These are phyloP conservation scores for Lodderomyces pseudojiufengensis DNA, from an alignment of 1,139 yeast species.

Conservation along the genomic window DNA sequence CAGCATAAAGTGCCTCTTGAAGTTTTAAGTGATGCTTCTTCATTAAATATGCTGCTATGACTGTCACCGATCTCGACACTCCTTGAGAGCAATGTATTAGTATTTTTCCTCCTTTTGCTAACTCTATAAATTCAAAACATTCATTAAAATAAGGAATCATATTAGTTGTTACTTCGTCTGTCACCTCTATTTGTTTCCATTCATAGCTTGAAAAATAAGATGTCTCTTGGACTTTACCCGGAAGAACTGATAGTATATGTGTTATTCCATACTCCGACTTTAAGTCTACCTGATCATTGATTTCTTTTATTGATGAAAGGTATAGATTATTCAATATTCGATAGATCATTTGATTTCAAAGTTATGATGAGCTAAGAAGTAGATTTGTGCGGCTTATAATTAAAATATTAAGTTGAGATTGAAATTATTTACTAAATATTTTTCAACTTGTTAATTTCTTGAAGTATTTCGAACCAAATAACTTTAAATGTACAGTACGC, in stretches of 20 bases:
- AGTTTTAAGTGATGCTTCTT: conserved; percentile 56
- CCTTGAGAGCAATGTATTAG: conserved; percentile 85
- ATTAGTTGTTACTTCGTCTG: conserved; percentile 64
- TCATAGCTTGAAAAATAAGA: conserved; percentile 45
- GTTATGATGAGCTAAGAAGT: too few relatives aligned
- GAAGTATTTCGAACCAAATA: too few relatives aligned
- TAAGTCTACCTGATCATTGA: conserved; percentile 42
- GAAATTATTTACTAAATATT: too few relatives aligned
- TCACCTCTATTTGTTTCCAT: conserved; percentile 62
- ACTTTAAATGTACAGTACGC: too few relatives aligned
- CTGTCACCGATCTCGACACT: conserved; percentile 72
- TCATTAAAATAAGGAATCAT: conserved; percentile 58
- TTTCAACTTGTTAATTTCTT: too few relatives aligned
- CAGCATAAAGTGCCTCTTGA: conserved; percentile 67
- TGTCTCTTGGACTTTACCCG: conserved; percentile 54
- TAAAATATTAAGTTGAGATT: too few relatives aligned
- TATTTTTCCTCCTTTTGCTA: conserved; percentile 43
- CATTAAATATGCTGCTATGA: conserved; percentile 78
- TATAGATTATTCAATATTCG: conserved; percentile 66
- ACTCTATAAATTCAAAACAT: conserved; percentile 58
- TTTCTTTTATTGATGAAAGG: conserved; percentile 57
- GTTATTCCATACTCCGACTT: conserved; percentile 49
- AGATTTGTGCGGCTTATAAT: too few relatives aligned
- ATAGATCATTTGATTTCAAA: too few relatives aligned
- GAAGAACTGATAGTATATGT: conserved; percentile 65